Conservation (phyloP, 352 stramenopile genomes). For the Pythium insidiosum region DNA sequence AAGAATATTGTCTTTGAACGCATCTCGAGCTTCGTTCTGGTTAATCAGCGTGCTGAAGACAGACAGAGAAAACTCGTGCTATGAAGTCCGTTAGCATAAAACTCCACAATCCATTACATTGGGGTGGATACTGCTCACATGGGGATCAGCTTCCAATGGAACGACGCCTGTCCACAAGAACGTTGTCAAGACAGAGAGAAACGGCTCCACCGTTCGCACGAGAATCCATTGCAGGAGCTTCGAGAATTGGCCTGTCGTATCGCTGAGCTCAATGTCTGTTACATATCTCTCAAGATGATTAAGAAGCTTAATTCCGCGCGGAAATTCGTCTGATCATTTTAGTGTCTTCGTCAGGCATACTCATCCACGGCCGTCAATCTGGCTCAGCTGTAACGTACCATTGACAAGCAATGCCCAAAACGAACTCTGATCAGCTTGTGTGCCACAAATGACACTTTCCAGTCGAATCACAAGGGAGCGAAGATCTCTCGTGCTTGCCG, state of each 20-base stretch:
- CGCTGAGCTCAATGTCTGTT: constrained; percentile 21
- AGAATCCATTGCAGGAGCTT: constrained; percentile 46
- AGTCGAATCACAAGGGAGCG: constrained; percentile 2
- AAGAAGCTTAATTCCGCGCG: constrained; percentile 37
- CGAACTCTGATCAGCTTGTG: neutral
- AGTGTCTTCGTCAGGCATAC: too few relatives aligned
- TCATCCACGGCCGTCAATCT: too few relatives aligned
- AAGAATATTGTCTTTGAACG: neutral
- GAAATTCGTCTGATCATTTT: too few relatives aligned
- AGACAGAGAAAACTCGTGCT: constrained; percentile 15
- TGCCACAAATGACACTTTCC: neutral
- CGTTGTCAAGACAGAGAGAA: constrained; percentile 42
- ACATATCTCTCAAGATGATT: constrained; percentile 36
- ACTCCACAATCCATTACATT: constrained; percentile 10
- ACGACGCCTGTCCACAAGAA: constrained; percentile 38
- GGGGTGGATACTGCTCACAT: too few relatives aligned
- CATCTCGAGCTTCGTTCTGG: neutral
- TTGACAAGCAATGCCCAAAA: constrained; percentile 7
- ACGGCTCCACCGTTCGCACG: constrained; percentile 35
- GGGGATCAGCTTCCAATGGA: constrained; percentile 32
- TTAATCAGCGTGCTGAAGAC: constrained; percentile 10
- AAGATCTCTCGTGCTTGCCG: constrained; percentile 3
- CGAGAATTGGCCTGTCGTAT: constrained; percentile 20
- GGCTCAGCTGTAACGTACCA: too few relatives aligned
- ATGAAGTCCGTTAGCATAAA: neutral